These are phyloP conservation scores for Irpex lacteus DNA, from an alignment of 1,284 basidiomycete species.

Conservation along the genomic window DNA sequence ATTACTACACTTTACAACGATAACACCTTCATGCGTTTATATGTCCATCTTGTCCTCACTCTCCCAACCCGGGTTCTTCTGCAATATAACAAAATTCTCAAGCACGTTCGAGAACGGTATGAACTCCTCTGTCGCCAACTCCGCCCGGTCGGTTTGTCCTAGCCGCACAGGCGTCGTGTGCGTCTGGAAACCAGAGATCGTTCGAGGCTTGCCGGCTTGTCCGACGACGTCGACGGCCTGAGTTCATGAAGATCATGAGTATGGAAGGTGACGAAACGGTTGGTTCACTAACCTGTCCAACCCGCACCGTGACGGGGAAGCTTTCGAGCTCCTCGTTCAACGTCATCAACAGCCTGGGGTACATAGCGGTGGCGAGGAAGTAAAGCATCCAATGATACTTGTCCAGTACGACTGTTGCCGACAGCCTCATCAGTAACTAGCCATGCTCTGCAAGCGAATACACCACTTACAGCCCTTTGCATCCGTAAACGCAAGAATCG, in stretches of 20 bases:
- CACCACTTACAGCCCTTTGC: constrained; percentile 81
- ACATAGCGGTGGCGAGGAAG: constrained; percentile 95
- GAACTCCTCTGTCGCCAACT: constrained; percentile 96
- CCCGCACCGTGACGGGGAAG: constrained; percentile 89
- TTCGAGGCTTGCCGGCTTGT: constrained; percentile 88
- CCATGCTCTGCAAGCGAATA: background rate
- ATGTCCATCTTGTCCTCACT: constrained; percentile 81
- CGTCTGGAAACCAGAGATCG: constrained; percentile 95
- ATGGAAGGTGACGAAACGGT: background rate
- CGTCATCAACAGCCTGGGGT: constrained; percentile 97
- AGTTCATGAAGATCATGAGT: constrained; percentile 6
- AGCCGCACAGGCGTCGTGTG: constrained; percentile 95
- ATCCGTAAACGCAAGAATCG: constrained; percentile 91
- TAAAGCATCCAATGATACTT: constrained; percentile 99
- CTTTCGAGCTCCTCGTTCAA: constrained; percentile 89
- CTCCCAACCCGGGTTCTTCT: constrained; percentile 85
- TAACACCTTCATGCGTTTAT: constrained; percentile 30
- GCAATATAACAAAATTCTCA: constrained; percentile 87
- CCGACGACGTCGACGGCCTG: constrained; percentile 88
- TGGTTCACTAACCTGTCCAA: constrained; percentile 71
- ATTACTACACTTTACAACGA: background rate
- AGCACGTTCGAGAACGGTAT: constrained; percentile 88
- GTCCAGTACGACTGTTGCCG: constrained; percentile 76
- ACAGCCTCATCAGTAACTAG: constrained; percentile 6
- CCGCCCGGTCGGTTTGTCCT: constrained; percentile 91